Evolutionary conservation across 176 grass and related monocot species (phyloP), one percentile per base, ranked within the genome.

Genomic region (Aegilops sharonensis): DNA sequence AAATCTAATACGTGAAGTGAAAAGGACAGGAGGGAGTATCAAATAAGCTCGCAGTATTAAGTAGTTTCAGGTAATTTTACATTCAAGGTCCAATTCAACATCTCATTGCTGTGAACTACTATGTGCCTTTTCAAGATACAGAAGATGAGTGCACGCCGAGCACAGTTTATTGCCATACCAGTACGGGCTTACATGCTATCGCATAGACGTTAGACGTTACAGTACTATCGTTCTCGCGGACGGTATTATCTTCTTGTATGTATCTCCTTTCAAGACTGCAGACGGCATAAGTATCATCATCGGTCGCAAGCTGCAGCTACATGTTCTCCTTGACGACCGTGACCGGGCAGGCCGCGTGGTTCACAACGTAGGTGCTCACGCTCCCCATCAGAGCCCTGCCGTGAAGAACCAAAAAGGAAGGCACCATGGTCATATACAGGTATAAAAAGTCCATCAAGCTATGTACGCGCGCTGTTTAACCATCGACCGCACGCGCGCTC

Each of bases 301-400:
- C 12, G 0, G 23, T 56, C 8, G 29, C 21, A 45, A 18, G n/a
- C 62, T 27, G 63, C 13, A 32, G 73, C 84, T 86, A 86, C 36
- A 78, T 78, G 32, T 78, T 84, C 69, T 91, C 92, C 77, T 96
- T 96, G 37, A 93, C 91, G 17, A 96, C 91, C 11, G 89, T 96
- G 21, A 96, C 94, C 4, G 91, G 94, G 88, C 94, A 93, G 6
- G 77, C 32, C 8, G 79, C 87, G 27, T 90, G 57, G 79, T 84
- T 86, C 37, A 96, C 91, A 11, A 91, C 43, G 23, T 96, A 88
- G 48, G 64, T 88, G 80, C 94, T 96, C 37, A 96, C 91, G 11
- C 94, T 93, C 78, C 94, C 94, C 82, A 96, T 75, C 81, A 96
- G 88, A 25, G 85, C 94, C 91, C 94, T 96, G 89, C 39, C 25